Conservation (phyloP, 495 filamentous ascomycete species). For the Penicillium malachiteum region DNA sequence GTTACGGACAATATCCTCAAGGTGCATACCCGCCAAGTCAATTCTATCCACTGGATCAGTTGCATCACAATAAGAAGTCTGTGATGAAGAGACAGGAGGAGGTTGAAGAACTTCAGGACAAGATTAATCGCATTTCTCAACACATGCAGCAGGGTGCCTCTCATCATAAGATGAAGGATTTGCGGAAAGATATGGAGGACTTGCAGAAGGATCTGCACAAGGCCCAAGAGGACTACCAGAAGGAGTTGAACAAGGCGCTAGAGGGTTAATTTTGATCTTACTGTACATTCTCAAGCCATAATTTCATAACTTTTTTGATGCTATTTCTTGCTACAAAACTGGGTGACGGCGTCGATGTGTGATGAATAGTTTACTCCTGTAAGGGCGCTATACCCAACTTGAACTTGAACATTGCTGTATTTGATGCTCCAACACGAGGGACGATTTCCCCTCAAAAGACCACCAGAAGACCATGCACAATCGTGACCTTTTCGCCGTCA, state of each 20-base stretch:
- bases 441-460: too few species aligned
- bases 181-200: constrained; percentile 8
- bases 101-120: constrained; percentile 7
- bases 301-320: too few species aligned
- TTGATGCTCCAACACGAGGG: too few species aligned
- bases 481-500: too few species aligned
- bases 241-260: constrained; percentile 6
- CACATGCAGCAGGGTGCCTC: constrained; percentile 7
- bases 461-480: too few species aligned
- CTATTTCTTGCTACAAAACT: too few species aligned
- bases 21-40: constrained; percentile 3
- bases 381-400: too few species aligned
- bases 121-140: constrained; percentile 4
- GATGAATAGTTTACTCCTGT: too few species aligned
- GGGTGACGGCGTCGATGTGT: too few species aligned
- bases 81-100: constrained; percentile 7
- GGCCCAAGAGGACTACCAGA: constrained; percentile 9
- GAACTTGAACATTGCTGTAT: too few species aligned
- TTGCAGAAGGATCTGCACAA: constrained; percentile 6
- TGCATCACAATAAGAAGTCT: constrained; percentile 10
- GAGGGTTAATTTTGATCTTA: too few species aligned
- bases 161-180: constrained; percentile 9
- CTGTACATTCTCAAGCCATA: too few species aligned
- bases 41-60: constrained; percentile 7
- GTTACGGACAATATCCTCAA: constrained; percentile 8